Base-by-base conservation (phyloP, 164 flowering plant genomes). In the Tetrastigma voinierianum region DNA sequence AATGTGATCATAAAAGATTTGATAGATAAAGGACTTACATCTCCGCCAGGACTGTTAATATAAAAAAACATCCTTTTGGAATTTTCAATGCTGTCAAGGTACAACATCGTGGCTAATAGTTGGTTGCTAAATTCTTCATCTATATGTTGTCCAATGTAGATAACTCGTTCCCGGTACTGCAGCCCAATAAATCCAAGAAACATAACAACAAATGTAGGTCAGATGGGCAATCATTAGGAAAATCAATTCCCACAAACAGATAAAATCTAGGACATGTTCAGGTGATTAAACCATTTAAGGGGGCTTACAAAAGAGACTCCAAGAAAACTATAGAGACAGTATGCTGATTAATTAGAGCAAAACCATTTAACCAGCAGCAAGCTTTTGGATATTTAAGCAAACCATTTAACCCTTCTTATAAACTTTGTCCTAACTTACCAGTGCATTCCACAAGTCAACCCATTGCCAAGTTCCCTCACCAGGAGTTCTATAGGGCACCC, bases 381-480 rank as follows among this genome's bases (percentile, higher is more conserved):
- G 3, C 40, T 32, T 32, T 32, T 32, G 40, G 3, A 32, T 32
- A 32, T 32, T 32, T 32, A 32, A 7, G 7, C 67, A 10, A n/a
- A n/a, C n/a, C n/a, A n/a, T n/a, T n/a, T n/a, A n/a, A n/a, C n/a
- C n/a, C n/a, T n/a, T n/a, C n/a, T 46, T 11, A 17, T 23, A 62
- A 66, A 51, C 56, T 14, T 12, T 48, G 21, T 13, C 10, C 1
- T 10, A 17, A 86, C 96, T 87, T 82, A 94, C 98, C 59, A 95
- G 88, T 67, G 91, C 96, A 81, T 95, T 91, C 96, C 94, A 90
- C 56, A 95, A 61, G 81, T 91, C 96, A 58, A 91, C 88, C 94
- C 89, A 85, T 64, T 89, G 96, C 93, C 90, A 86, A 49, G 87
- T 79, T 65, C 91, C 88, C 66, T 89, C 98, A 58, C 82, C 87